Evolutionary conservation across 768 basidiomycete genomes (phyloP), one percentile per base, ranked within the genome.

Genomic region (Panaeolus papilionaceus): DNA sequence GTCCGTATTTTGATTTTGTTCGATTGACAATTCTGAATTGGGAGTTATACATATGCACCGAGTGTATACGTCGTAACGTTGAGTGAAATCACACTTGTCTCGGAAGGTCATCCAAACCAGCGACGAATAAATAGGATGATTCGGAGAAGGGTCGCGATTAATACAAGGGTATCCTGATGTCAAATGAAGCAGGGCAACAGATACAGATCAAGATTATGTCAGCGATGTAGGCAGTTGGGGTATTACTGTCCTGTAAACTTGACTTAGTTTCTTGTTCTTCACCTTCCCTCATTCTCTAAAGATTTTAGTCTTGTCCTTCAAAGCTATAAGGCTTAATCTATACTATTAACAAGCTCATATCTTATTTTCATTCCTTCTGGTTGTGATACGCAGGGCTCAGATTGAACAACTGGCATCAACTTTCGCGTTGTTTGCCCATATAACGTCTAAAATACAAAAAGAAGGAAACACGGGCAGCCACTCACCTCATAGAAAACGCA

Each of bases 151-250:
- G 33, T 33, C 33, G 33, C 33, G 33, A 33, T 33, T 3, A 12
- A 18, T 44, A 44, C 42, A 44, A 44, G 16, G 42, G 14, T 16
- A 12, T 14, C 20, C 33, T 33, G 33, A 2, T 33, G 54, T 58
- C 54, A 33, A 58, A 58, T 58, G 26, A 58, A 58, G 54, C 54
- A 58, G 54, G 54, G 49, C 20, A 3, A 51, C 2, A 1, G n/a
- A 51, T 23, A 51, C 26, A 28, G 16, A 37, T 58, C 54, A 58
- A 14, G 54, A 11, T 58, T 58, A 58, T 58, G 54, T 58, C 54
- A 58, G 54, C 54, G 11, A 14, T 58, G 28, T 58, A 58, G 12
- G 54, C 26, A 16, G 2, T 33, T 58, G 12, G 33, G 28, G 14
- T 16, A 28, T 28, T 14, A 14, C 28, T 6, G n/a, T 8, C 4